A percentile compares a stretch with the other conserved stretches of the same genome.
phyloP scores from a whole-genome alignment of 495 filamentous ascomycete species.

The Chaetomium fimeti region DNA sequence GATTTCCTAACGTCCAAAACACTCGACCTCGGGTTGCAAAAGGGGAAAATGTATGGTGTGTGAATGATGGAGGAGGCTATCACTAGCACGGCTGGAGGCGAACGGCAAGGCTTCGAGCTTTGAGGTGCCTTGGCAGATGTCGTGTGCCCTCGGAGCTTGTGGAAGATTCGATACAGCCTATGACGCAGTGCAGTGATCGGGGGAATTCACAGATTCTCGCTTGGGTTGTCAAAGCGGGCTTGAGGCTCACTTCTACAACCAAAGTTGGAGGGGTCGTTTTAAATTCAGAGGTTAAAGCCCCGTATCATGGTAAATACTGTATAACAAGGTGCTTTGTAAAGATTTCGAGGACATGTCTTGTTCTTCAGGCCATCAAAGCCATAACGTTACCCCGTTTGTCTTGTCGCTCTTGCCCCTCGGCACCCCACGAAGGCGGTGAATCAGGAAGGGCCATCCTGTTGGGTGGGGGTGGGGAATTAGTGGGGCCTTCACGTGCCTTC shows the following conservation, averaged over 20 bases:
- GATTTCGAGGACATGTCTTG: too few species aligned
- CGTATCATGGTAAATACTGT: too few species aligned
- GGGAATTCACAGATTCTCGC: conserved; percentile 12
- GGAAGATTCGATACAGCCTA: conserved; percentile 40
- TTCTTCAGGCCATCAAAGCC: too few species aligned
- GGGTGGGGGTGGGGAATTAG: too few species aligned
- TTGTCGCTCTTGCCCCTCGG: too few species aligned
- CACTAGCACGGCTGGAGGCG: conserved; percentile 1
- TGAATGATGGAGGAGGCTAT: conserved; percentile 15
- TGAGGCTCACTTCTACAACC: neutral
- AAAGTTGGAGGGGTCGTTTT: neutral
- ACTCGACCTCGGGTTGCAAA: conserved; percentile 8
- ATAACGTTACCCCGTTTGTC: too few species aligned
- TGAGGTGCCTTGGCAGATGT: conserved; percentile 27
- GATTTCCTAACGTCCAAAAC: neutral
- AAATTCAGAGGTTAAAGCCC: neutral
- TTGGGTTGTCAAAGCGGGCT: neutral
- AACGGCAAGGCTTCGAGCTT: neutral
- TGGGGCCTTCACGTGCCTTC: too few species aligned
- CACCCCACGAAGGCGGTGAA: too few species aligned
- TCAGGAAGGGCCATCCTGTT: too few species aligned
- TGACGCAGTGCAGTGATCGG: conserved; percentile 7
- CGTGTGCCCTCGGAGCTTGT: conserved; percentile 29
- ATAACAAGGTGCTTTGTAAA: too few species aligned
- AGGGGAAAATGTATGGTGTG: neutral